These are phyloP conservation scores for Monosiga brevicollis DNA, from an alignment of 78 protist genomes.

Conservation along the genomic window DNA sequence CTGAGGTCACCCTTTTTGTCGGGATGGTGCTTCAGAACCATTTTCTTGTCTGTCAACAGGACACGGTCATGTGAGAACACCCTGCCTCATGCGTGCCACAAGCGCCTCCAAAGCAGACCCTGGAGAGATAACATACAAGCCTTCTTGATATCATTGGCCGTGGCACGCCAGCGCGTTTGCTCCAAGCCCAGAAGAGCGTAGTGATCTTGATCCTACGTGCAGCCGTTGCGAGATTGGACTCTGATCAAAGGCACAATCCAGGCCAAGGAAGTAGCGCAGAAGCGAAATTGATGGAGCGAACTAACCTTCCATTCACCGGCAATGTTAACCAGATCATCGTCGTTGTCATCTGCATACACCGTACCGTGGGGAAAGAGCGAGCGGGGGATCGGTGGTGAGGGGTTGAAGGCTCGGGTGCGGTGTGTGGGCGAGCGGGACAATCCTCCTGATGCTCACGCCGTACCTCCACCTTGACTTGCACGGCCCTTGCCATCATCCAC, in stretches of 20 bases:
- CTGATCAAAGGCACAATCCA: neutral
- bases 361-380: no score
- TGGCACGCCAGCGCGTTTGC: neutral
- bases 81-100: neutral
- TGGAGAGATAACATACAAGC: neutral
- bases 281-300: neutral
- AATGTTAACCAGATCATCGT: neutral
- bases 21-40: neutral
- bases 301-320: neutral
- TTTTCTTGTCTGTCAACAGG: neutral
- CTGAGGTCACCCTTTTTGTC: neutral
- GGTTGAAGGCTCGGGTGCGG: no score
- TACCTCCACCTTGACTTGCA: no score
- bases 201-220: neutral
- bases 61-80: neutral
- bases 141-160: neutral
- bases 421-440: no score
- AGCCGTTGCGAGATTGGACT: no score
- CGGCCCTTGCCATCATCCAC: no score
- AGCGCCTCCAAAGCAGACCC: no score
- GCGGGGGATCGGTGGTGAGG: no score
- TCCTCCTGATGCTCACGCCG: no score
- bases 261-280: neutral
- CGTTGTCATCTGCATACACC: neutral
- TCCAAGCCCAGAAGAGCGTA: neutral